phyloP scores from a whole-genome alignment of 2,329 filamentous ascomycete species.

The Xylaria sp. region DNA sequence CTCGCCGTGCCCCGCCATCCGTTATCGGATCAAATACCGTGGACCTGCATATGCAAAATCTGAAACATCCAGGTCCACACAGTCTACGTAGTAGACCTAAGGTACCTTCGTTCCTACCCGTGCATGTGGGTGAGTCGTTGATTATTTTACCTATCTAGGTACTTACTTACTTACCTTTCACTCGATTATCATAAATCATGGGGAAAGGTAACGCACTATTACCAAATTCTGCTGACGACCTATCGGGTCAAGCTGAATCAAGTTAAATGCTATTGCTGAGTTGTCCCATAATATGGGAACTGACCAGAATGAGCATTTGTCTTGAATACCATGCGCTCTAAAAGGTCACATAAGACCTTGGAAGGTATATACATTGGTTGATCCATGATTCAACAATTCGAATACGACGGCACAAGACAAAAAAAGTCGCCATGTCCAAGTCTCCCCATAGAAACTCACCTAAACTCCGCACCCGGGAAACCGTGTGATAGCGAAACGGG shows the following conservation, averaged over 20 bases:
- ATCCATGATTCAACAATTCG: conserved; percentile 13
- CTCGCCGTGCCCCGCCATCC: conserved; percentile 46
- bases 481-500: background rate
- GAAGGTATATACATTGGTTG: conserved; percentile 30
- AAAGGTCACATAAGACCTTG: conserved; percentile 2
- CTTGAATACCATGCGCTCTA: conserved; percentile 24
- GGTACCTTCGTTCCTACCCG: background rate
- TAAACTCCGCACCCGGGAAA: conserved; percentile 32
- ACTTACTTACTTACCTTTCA: too few relatives aligned
- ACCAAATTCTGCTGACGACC: background rate
- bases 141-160: too few relatives aligned
- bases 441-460: conserved; percentile 22
- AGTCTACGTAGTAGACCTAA: background rate
- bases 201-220: background rate
- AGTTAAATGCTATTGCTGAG: conserved; percentile 12
- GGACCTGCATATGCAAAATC: conserved; percentile 63
- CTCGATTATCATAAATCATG: too few relatives aligned
- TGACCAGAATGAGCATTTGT: background rate
- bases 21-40: conserved; percentile 76
- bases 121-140: too few relatives aligned
- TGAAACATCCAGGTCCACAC: background rate
- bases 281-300: background rate
- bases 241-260: background rate
- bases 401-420: conserved; percentile 7
- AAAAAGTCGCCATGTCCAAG: conserved; percentile 18